Conservation (phyloP, 768 basidiomycete species). For the Imleria badia region DNA sequence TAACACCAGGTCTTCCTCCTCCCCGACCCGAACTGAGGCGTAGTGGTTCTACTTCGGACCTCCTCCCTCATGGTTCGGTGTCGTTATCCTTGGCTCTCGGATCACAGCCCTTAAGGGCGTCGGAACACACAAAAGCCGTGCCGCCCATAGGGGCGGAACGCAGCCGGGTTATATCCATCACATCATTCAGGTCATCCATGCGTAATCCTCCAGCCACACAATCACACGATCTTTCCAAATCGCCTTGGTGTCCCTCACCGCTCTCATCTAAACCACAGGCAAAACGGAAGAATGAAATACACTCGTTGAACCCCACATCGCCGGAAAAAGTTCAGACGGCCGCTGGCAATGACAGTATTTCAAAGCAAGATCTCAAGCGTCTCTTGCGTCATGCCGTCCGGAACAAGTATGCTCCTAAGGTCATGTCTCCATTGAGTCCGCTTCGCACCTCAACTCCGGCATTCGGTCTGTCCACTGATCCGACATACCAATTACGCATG, state of each 20-base stretch:
- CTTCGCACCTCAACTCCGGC: constrained; percentile 22
- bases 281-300: not conserved
- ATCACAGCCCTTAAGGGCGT: constrained; percentile 25
- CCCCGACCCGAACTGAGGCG: constrained; percentile 9
- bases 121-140: constrained; percentile 22
- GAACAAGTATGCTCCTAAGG: constrained; percentile 28
- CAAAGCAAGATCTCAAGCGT: constrained; percentile 24
- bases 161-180: constrained; percentile 21
- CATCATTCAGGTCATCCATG: constrained; percentile 8
- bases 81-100: constrained; percentile 27
- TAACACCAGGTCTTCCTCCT: constrained; percentile 25
- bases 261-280: constrained; percentile 4
- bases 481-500: constrained; percentile 18
- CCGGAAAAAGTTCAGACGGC: not conserved
- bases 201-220: not conserved
- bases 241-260: constrained; percentile 10
- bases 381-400: constrained; percentile 24
- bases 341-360: not conserved
- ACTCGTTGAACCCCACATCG: not conserved
- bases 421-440: constrained; percentile 33
- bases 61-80: constrained; percentile 7
- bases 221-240: not conserved
- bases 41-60: constrained; percentile 4
- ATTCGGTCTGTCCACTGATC: constrained; percentile 16
- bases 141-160: constrained; percentile 33